Evolutionary conservation across 2,329 filamentous ascomycete species (phyloP), one percentile per base, ranked within the genome.

Genomic region (Capronia coronata): DNA sequence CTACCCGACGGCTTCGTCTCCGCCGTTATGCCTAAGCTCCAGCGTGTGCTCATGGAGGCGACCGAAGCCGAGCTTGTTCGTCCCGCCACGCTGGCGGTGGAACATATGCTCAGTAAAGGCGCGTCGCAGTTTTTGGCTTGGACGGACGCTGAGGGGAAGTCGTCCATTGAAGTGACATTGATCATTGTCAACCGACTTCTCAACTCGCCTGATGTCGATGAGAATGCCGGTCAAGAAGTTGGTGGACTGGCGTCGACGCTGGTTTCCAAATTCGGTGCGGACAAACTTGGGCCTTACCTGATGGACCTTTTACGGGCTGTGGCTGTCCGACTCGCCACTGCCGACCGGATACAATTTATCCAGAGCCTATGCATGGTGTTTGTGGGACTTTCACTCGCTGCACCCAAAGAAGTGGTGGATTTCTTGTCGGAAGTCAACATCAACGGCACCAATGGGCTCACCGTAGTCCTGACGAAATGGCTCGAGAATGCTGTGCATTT

Each of bases 351-450:
- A 0, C 82, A 84, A 6, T 94, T 98, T 64, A 97, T 98, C 56
- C 93, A 98, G 69, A 95, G 88, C 46, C 73, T 98, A 43, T 96
- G 95, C 47, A 76, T 97, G 4, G 93, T 98, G 1, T 98, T 98
- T 67, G 93, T 91, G 1, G 82, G 91, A 38, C 75, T 98, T 7
- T 91, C 89, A 8, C 76, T 97, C 11, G 81, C 86, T 43, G 89
- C 87, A 41, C 86, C 91, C 8, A 80, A 82, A 19, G 93, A 97
- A 61, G 90, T 98, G 1, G 84, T 97, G 11, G 84, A 93, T 48
- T 98, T 98, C 71, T 75, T 98, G 25, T 84, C 84, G 53, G 83
- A 88, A 62, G 84, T 95, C 55, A 79, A 88, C 59, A 86, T 97
- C 57, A 80, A 81, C 41, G 83, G 83, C 8, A 61, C 67, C 51